Conservation (phyloP, 2,329 filamentous ascomycete species). For the Cercospora sojina region DNA sequence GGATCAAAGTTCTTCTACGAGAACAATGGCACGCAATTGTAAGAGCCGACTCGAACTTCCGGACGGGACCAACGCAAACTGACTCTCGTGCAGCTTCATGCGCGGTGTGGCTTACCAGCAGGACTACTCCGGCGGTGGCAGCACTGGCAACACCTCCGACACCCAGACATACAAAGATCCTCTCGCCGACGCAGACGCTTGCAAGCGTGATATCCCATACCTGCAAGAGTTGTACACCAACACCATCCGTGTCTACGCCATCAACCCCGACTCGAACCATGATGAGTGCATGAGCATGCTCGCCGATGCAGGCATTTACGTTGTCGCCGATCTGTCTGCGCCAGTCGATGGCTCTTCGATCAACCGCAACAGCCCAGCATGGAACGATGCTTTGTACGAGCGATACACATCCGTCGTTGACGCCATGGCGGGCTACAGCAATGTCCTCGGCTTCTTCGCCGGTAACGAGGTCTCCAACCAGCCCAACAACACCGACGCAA, state of each 20-base stretch:
- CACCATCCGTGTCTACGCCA: constrained; percentile 90
- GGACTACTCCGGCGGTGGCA: constrained; percentile 55
- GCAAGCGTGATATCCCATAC: constrained; percentile 82
- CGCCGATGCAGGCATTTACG: constrained; percentile 84
- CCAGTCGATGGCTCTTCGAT: constrained; percentile 69
- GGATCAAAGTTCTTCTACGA: constrained; percentile 88
- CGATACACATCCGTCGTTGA: constrained; percentile 87
- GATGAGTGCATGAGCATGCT: constrained; percentile 80
- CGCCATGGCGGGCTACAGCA: constrained; percentile 75
- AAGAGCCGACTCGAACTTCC: constrained; percentile 30
- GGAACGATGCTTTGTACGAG: constrained; percentile 74
- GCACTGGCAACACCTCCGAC: constrained; percentile 46
- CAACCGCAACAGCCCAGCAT: constrained; percentile 73
- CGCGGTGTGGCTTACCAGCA: constrained; percentile 93
- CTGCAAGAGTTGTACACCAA: constrained; percentile 80
- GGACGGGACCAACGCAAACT: not conserved
- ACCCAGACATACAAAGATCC: constrained; percentile 71
- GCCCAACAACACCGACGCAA: constrained; percentile 82
- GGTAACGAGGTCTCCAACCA: constrained; percentile 96
- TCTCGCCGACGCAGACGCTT: constrained; percentile 67
- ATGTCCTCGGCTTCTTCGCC: constrained; percentile 95
- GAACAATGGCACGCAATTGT: constrained; percentile 74
- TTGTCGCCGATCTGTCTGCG: constrained; percentile 86
- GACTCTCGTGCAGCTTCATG: constrained; percentile 62
- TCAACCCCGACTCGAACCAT: constrained; percentile 78